Conservation (phyloP, 306 rosid genomes). For the Vicia sativa region DNA sequence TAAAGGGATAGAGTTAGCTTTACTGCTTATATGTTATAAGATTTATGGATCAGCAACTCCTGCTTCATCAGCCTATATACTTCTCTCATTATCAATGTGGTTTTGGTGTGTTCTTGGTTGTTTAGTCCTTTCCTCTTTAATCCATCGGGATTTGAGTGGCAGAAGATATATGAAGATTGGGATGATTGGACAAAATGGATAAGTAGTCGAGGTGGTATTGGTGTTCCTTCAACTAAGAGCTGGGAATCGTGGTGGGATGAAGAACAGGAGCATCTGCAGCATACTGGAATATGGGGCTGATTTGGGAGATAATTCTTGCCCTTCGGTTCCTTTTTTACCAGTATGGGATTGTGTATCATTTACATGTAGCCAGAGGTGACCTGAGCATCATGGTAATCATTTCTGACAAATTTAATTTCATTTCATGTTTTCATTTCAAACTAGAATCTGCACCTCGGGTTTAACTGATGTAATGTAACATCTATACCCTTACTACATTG, state of each 20-base stretch:
- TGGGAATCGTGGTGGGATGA: constrained; percentile 99
- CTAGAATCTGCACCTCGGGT: constrained; percentile 33
- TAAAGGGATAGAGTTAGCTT: constrained; percentile 75
- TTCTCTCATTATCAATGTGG: constrained; percentile 81
- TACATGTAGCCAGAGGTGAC: constrained; percentile 61
- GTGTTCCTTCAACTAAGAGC: constrained; percentile 90
- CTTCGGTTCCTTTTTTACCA: constrained; percentile 87
- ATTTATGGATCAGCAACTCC: constrained; percentile 63
- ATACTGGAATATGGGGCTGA: constrained; percentile 67
- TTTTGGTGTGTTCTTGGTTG: constrained; percentile 80
- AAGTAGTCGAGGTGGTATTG: constrained; percentile 83
- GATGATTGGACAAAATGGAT: constrained; percentile 99
- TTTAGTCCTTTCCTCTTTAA: constrained; percentile 92
- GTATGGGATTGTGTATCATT: constrained; percentile 91
- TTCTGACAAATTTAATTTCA: constrained; percentile 23
- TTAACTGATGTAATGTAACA: constrained; percentile 32
- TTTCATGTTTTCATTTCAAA: constrained; percentile 35
- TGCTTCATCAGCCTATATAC: constrained; percentile 46
- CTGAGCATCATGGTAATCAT: constrained; percentile 67
- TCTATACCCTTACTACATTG: constrained; percentile 11
- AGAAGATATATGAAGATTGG: constrained; percentile 95
- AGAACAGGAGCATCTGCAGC: constrained; percentile 89
- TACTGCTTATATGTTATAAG: constrained; percentile 70
- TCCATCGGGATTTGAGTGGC: constrained; percentile 99
- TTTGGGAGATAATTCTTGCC: constrained; percentile 79